Evolutionary conservation across 2,329 filamentous ascomycete species (phyloP), one percentile per base, ranked within the genome.

Genomic region (Pseudogymnoascus sp.): DNA sequence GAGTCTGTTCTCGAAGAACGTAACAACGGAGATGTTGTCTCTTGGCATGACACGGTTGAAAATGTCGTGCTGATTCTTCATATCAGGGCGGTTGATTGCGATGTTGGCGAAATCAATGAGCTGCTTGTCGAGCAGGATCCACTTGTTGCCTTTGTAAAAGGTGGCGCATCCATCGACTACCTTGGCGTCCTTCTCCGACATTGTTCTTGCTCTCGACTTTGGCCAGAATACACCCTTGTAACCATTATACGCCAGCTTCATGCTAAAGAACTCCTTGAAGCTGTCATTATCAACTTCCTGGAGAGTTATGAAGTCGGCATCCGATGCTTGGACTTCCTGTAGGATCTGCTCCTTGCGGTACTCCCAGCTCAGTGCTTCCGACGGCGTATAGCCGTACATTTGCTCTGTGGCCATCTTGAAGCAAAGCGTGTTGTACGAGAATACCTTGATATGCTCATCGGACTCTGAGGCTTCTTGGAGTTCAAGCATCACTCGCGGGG

Each of bases 41-140:
- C 94, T 91, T 65, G 93, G 92, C 94, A 97, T 97, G 65, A 99
- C 89, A 29, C 94, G 89, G 74, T 99, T 99, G 82, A 96, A 97
- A 63, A 97, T 93, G 71, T 99, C 94, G 72, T 96, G 91, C 71
- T 96, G 91, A 63, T 92, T 91, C 78, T 97, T 97, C 85, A 97
- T 96, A 73, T 97, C 94, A 2, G 92, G 91, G 67, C 94, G 83
- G 72, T 95, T 94, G 75, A 99, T 96, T 67, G 93, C 93, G 63
- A 91, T 90, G 64, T 91, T 89, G 38, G 90, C 88, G 73, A 97
- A 96, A 74, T 97, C 92, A 70, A 99, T 88, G 66, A 96, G 79
- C 72, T 96, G 90, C 78, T 97, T 97, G 78, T 97, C 93, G 23
- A 99, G 83, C 64, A 96, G 78, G 64, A 97, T 90, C 76, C 89